These are phyloP conservation scores for Tylopilus felleus DNA, from an alignment of 768 basidiomycete species.

Conservation along the genomic window DNA sequence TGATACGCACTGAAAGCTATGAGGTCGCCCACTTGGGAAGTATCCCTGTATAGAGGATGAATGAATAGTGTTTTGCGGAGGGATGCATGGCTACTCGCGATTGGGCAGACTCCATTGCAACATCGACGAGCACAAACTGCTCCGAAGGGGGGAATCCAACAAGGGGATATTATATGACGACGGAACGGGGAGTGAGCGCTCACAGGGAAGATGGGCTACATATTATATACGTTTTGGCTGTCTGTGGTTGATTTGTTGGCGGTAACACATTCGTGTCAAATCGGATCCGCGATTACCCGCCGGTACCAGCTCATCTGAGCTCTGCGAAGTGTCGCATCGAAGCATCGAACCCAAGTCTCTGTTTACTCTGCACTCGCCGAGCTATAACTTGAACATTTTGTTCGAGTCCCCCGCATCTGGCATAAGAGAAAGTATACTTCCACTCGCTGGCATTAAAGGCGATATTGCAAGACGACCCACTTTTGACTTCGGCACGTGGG, in stretches of 20 bases:
- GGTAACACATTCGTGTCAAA: not conserved
- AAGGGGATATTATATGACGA: not conserved
- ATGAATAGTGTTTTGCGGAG: too few species aligned
- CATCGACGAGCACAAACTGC: not conserved
- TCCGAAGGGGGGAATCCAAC: not conserved
- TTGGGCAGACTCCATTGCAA: not conserved
- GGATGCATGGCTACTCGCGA: not conserved
- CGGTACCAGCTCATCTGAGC: not conserved
- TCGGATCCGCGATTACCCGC: not conserved
- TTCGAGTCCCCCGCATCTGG: not conserved
- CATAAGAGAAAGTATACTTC: too few species aligned
- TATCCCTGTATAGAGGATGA: not conserved
- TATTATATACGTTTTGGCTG: not conserved
- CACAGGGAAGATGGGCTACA: not conserved
- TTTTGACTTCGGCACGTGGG: not conserved
- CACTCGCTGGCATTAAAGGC: too few species aligned
- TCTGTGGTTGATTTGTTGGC: not conserved
- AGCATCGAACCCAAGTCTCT: too few species aligned
- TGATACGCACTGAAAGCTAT: constrained; percentile 6
- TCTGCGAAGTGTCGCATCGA: not conserved
- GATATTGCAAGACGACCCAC: too few species aligned
- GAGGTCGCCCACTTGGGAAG: not conserved
- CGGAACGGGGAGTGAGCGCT: not conserved
- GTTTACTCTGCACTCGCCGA: not conserved
- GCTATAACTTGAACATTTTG: not conserved